Conservation (phyloP, 371 early-diverging fungal genomes). For the Entomophthora muscae region DNA sequence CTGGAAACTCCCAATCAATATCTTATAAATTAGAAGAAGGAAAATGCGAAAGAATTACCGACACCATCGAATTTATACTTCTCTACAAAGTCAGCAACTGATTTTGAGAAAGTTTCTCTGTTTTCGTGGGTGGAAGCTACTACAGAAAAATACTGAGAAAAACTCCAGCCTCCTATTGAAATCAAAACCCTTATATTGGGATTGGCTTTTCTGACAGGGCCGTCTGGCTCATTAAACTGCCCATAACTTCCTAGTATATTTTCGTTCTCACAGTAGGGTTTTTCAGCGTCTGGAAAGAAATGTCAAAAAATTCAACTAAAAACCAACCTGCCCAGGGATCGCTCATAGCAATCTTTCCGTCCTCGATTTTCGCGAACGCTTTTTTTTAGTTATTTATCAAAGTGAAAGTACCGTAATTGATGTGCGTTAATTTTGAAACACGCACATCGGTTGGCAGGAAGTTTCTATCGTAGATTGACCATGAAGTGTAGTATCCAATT, state of each 20-base stretch:
- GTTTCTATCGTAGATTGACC: slow-evolving; percentile 7
- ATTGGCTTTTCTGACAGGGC: neutral
- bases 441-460: neutral
- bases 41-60: neutral
- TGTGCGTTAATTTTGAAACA: slow-evolving; percentile 1
- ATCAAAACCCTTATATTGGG: slow-evolving; percentile 4
- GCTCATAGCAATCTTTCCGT: neutral
- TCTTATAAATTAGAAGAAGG: slow-evolving; percentile 8
- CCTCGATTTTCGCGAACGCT: neutral
- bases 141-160: slow-evolving; percentile 1
- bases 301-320: neutral
- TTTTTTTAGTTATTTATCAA: neutral
- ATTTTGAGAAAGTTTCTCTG: neutral
- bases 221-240: neutral
- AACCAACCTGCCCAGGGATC: slow-evolving; percentile 4
- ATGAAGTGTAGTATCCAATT: neutral
- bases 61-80: slow-evolving; percentile 6
- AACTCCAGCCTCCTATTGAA: slow-evolving; percentile 6
- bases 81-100: neutral
- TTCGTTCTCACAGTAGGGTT: neutral
- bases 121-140: neutral
- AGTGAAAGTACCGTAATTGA: neutral
- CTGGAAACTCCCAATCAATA: slow-evolving; percentile 6
- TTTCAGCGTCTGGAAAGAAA: slow-evolving; percentile 4
- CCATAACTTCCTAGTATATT: neutral